Base-by-base conservation (phyloP, 805 yeast species). In the Wickerhamiella australiensis region DNA sequence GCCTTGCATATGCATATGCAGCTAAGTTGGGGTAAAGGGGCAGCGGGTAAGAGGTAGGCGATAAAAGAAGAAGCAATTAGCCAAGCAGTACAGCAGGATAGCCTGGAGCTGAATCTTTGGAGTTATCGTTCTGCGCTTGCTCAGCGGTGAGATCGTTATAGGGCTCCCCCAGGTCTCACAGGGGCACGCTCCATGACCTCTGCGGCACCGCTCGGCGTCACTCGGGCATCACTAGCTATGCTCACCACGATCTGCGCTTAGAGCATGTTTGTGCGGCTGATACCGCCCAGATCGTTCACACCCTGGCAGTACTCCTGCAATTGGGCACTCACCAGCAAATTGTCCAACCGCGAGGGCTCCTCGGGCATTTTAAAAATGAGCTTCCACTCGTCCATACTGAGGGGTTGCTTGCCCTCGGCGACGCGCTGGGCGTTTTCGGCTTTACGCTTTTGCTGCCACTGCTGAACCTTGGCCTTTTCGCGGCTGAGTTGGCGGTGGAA, bases 261-360 rank as follows among this genome's bases (percentile, higher is more conserved):
- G n/a, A 74, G 71, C 55, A 80, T 71, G 66, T 80, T 82, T 53
- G 78, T 72, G 58, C 77, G 71, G 59, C 79, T 83, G 54, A 78
- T 73, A 50, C 80, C 79, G 52, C 85, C 80, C 62, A 74, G 74
- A 65, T 77, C 78, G 67, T 82, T 84, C 52, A 83, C 73, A 61
- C 79, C 85, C 56, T 73, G 75, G 62, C 87, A 82, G 61, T 78
- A 77, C 57, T 77, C 78, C 61, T 79, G 79, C 53, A 84, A 77
- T 60, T 80, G 79, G 49, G 82, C 78, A 50, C 82, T 73, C 55
- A 76, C 71, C 54, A 84, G 74, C 66, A 85, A 67, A 65, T 79
- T 80, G 59, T 83, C 86, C 56, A 77, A 75, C 61, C 88, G 74
- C 17, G 85, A 77, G 27, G 94, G 90, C 63, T 81, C 87, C 42